Conservation (phyloP, 1,139 yeast genomes). For the Protomyces macrosporus region DNA sequence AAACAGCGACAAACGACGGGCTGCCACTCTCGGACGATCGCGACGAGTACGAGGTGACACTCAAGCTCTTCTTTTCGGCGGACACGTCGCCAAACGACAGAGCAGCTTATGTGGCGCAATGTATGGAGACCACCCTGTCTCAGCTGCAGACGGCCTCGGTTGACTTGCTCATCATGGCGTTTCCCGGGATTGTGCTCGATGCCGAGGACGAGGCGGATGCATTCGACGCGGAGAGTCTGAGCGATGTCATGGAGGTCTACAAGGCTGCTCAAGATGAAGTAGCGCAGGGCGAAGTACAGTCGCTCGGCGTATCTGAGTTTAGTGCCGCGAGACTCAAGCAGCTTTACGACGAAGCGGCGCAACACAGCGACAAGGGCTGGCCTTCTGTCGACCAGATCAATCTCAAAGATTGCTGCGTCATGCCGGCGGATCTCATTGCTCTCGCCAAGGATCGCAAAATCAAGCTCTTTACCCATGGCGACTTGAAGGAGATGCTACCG, state of each 20-base stretch:
- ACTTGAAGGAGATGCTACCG: conserved; percentile 28
- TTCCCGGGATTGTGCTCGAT: conserved; percentile 26
- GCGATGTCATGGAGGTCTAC: background rate
- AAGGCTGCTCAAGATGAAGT: conserved; percentile 3
- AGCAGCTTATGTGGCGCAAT: background rate
- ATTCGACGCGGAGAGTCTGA: conserved; percentile 2
- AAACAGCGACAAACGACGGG: background rate
- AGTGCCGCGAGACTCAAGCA: conserved; percentile 13
- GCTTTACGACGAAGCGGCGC: background rate
- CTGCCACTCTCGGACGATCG: conserved; percentile 7
- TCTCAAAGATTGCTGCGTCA: conserved; percentile 32
- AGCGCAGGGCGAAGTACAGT: background rate
- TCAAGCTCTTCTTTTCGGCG: conserved; percentile 19
- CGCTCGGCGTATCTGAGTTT: conserved; percentile 23
- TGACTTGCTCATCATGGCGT: conserved; percentile 18
- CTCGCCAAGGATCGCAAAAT: conserved; percentile 30
- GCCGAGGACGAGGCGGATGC: conserved; percentile 22
- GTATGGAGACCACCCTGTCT: background rate
- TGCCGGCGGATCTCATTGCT: conserved; percentile 32
- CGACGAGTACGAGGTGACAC: conserved; percentile 19
- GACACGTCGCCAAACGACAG: background rate
- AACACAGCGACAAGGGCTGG: background rate
- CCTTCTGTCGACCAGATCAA: conserved; percentile 29
- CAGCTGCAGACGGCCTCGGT: background rate
- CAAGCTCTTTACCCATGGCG: conserved; percentile 32